Conservation (phyloP, 371 early-diverging fungal genomes). For the Lichtheimia ornata region DNA sequence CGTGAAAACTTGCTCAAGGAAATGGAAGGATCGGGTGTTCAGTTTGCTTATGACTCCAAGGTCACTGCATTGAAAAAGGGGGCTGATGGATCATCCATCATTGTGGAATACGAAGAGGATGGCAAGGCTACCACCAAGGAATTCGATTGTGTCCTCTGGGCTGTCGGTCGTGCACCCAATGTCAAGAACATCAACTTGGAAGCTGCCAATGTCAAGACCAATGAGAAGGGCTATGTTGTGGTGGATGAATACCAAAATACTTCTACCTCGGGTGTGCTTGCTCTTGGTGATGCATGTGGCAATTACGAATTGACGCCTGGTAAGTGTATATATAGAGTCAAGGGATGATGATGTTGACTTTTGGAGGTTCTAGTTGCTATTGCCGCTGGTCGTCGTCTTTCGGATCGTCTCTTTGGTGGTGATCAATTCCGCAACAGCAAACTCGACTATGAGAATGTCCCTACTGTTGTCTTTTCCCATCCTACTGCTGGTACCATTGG, state of each 20-base stretch:
- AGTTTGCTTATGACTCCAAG: constrained; percentile 71
- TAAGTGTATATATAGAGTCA: constrained; percentile 17
- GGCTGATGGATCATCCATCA: constrained; percentile 25
- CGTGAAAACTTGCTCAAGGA: constrained; percentile 79
- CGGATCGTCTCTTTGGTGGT: constrained; percentile 91
- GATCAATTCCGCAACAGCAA: constrained; percentile 65
- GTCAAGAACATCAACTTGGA: constrained; percentile 70
- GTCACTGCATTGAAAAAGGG: constrained; percentile 51
- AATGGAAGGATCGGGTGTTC: constrained; percentile 72
- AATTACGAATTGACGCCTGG: constrained; percentile 91
- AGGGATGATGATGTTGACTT: not conserved
- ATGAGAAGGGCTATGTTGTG: constrained; percentile 71
- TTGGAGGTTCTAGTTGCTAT: constrained; percentile 67
- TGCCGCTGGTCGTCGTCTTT: constrained; percentile 90
- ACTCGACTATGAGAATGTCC: constrained; percentile 90
- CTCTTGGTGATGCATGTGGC: constrained; percentile 95
- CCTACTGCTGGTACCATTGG: constrained; percentile 91
- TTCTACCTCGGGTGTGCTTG: constrained; percentile 68
- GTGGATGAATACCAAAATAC: constrained; percentile 93
- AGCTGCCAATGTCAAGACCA: constrained; percentile 62
- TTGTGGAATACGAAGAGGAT: constrained; percentile 47
- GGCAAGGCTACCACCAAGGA: constrained; percentile 43
- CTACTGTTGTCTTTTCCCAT: constrained; percentile 96
- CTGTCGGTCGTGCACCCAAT: constrained; percentile 87
- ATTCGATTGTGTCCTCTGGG: constrained; percentile 79